A percentile compares a stretch with the other conserved stretches of the same genome.
Evolutionary conservation across 176 grass and related monocot genomes (phyloP).

Genomic region (Cenchrus americanus): DNA sequence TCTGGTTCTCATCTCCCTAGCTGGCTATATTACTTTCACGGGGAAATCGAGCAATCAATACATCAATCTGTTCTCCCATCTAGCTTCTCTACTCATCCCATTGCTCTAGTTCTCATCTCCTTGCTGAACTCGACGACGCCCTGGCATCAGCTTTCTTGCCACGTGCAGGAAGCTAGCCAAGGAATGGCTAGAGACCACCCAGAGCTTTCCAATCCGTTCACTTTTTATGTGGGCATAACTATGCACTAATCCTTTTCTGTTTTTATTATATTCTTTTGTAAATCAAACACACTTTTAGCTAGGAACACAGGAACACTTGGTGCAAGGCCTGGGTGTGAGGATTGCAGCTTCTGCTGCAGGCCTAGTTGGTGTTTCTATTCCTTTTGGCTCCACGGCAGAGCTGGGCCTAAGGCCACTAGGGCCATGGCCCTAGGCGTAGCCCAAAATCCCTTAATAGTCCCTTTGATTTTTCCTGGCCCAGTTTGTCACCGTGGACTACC

Average conservation of each 20-base stretch:
- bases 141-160: neutral
- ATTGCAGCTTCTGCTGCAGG: neutral
- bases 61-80: neutral
- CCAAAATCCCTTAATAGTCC: no score
- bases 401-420: no score
- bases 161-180: neutral
- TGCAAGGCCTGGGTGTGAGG: neutral
- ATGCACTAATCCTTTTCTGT: neutral
- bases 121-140: neutral
- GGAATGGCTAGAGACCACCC: neutral
- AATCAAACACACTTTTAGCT: neutral
- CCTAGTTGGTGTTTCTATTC: neutral
- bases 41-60: neutral
- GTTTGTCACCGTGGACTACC: no score
- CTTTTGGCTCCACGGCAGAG: neutral
- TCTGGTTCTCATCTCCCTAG: neutral
- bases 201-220: neutral
- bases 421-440: no score
- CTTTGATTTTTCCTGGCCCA: no score
- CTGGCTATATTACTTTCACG: neutral
- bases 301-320: neutral
- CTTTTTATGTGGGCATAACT: neutral
- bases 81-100: neutral
- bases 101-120: neutral
- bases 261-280: neutral